Base-by-base conservation (phyloP, 1,284 basidiomycete genomes). In the Gomphus sp. region DNA sequence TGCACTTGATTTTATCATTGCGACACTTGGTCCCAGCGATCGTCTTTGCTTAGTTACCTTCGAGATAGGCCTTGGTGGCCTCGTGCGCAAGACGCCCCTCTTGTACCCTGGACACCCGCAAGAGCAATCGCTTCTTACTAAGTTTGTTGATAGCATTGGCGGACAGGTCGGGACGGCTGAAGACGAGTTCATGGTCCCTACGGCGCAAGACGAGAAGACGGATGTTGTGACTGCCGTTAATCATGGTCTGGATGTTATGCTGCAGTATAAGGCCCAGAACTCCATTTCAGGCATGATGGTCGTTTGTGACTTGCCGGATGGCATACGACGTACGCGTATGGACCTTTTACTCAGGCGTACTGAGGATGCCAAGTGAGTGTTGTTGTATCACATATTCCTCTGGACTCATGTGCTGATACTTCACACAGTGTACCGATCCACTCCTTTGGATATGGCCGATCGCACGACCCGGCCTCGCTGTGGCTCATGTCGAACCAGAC, bases 401-500 rank as follows among this genome's bases (percentile, higher is more conserved):
- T n/a, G n/a, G n/a, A n/a, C n/a, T n/a, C n/a, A n/a, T n/a, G n/a
- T n/a, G n/a, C n/a, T n/a, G n/a, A n/a, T n/a, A n/a, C n/a, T n/a
- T n/a, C n/a, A n/a, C n/a, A n/a, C 60, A 75, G 73, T 66, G 85
- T 96, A 28, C 94, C 96, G 1, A 95, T 99, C 58, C 96, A 99
- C 72, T 90, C 93, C 1, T 90, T 99, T 64, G 96, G 96, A 52
- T 99, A 96, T 69, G 95, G 95, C 56, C 91, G 93, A 62, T 90
- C 90, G 14, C 96, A 98, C 70, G 95, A 99, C 70, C 95, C 96
- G 6, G 91, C 92, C 3, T 95, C 93, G n/a, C 81, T 99, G 16
- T 99, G 96, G 96, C 84, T 98, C 49, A 93, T 99, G 77, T 97
- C 94, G 11, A 98, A 98, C 72, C 93, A 98, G 70, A 98, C 96